A percentile compares a stretch with the other conserved stretches of the same genome.
These are phyloP conservation scores for Tricholoma bakamatsutake DNA, from an alignment of 768 basidiomycete genomes.

Conservation along the genomic window DNA sequence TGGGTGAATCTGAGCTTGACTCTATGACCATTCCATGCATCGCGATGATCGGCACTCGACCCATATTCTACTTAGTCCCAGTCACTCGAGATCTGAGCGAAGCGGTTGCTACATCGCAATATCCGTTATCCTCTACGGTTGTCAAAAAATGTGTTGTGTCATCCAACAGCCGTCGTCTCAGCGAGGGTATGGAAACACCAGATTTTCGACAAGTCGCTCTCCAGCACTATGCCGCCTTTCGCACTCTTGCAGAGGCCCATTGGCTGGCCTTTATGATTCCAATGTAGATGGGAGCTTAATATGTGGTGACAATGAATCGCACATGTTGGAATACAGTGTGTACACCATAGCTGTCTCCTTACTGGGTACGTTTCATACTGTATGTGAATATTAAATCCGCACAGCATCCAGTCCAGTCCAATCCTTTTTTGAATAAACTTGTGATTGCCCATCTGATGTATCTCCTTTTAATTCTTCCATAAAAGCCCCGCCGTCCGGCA, in stretches of 20 bases:
- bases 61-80: constrained; percentile 29
- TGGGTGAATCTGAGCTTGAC: constrained; percentile 13
- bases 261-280: constrained; percentile 15
- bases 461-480: no score
- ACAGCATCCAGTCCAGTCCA: no score
- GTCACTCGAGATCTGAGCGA: constrained; percentile 25
- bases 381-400: no score
- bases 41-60: constrained; percentile 27
- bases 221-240: constrained; percentile 24
- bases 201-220: constrained; percentile 23
- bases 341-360: background rate
- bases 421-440: no score
- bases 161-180: constrained; percentile 6
- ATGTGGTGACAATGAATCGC: background rate
- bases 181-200: constrained; percentile 24
- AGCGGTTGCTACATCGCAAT: constrained; percentile 19
- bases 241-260: constrained; percentile 20
- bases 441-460: no score
- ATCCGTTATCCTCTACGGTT: constrained; percentile 16
- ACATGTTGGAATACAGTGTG: background rate
- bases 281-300: background rate
- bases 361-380: background rate
- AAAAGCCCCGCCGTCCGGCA: no score
- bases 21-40: constrained; percentile 28
- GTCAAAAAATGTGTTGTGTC: constrained; percentile 21